phyloP scores from a whole-genome alignment of 345 rosid species.

The Corchorus olitorius region DNA sequence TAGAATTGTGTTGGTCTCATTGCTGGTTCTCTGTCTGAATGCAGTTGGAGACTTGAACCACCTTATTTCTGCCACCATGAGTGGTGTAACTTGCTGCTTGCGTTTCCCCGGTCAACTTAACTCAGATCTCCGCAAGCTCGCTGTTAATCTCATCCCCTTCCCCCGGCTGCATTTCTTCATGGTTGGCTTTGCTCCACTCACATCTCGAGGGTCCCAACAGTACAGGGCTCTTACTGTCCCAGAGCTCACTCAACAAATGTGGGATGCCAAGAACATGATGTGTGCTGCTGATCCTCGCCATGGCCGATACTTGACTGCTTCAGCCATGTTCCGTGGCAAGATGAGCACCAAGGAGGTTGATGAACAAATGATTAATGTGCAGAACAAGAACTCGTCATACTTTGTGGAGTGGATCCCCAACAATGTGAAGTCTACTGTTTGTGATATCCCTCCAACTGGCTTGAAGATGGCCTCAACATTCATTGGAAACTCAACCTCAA shows the following conservation, averaged over 20 bases:
- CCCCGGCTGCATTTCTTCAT: constrained; percentile 79
- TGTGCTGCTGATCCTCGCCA: constrained; percentile 59
- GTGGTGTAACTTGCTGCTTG: constrained; percentile 76
- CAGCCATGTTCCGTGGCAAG: constrained; percentile 81
- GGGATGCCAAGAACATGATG: constrained; percentile 61
- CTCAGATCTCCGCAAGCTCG: constrained; percentile 76
- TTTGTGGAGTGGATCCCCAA: constrained; percentile 84
- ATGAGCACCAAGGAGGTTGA: constrained; percentile 65
- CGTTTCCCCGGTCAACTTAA: constrained; percentile 80
- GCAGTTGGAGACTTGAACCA: constrained; percentile 77
- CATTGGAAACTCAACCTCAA: constrained; percentile 61
- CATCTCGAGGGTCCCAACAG: constrained; percentile 78
- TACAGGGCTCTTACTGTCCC: constrained; percentile 75
- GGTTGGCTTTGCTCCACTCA: constrained; percentile 76
- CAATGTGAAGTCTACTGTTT: constrained; percentile 75
- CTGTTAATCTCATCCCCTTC: constrained; percentile 72
- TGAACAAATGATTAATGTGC: constrained; percentile 77
- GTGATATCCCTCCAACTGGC: constrained; percentile 80
- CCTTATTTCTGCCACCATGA: constrained; percentile 79
- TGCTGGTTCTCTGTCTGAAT: background rate
- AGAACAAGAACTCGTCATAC: constrained; percentile 80
- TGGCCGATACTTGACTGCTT: constrained; percentile 59
- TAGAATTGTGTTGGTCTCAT: background rate
- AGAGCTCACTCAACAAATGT: constrained; percentile 64
- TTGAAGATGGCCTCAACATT: constrained; percentile 82